Evolutionary conservation across 768 basidiomycete genomes (phyloP), one percentile per base, ranked within the genome.

Genomic region (Cubamyces sp.): DNA sequence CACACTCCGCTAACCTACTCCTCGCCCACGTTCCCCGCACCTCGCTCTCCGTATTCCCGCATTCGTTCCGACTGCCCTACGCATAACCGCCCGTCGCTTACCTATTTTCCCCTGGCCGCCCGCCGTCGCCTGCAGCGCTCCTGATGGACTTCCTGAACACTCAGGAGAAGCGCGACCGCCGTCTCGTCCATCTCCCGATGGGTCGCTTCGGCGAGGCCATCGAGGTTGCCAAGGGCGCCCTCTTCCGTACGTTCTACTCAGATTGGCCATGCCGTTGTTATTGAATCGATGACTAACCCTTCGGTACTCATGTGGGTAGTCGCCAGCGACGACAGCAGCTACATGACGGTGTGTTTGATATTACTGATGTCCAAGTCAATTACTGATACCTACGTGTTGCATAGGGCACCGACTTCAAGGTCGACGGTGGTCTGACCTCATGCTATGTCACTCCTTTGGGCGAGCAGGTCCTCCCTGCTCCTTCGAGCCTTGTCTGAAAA

Each of bases 71-170:
- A 34, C 11, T 34, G 4, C 34, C 21, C 16, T 23, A 39, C 6
- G 1, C 16, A 14, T 18, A 23, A 14, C 45, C 34, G 43, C 26
- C 16, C 8, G 18, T 25, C 14, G 30, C 23, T 39, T 28, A 3
- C 15, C 46, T 41, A 15, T 25, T 28, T 11, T 16, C 39, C 9
- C 41, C 37, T 7, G 16, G n/a, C 40, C 3, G 3, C 43, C 26
- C 52, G 41, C 41, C 23, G 25, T 57, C 19, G 26, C n/a, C 14
- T 26, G n/a, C 71, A 96, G 94, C 96, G 41, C 87, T 99, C 48
- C 82, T 99, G 28, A 99, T 99, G 97, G 90, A 98, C 75, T 99
- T 96, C 83, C 84, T 99, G 71, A 86, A 98, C 76, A 98, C 97
- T 19, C 81, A 88, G 47, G 97, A 99, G 81, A 98, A 98, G 79